Percentiles rank a stretch among this genome's conserved stretches.
These are phyloP conservation scores for Phylloporus rhodoxanthus DNA, from an alignment of 768 basidiomycete genomes.

Conservation along the genomic window DNA sequence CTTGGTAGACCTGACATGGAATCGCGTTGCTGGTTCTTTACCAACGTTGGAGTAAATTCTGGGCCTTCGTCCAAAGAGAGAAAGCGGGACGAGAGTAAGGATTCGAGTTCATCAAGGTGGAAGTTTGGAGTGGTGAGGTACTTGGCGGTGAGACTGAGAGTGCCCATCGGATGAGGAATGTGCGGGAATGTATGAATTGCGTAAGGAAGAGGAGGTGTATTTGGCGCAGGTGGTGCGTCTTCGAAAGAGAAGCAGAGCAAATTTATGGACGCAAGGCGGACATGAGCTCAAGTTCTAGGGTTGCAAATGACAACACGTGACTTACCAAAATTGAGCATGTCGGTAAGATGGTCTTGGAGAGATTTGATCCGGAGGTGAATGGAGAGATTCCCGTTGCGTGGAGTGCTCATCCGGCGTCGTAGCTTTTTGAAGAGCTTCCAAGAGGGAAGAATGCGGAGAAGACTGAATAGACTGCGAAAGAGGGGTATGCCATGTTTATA, in stretches of 20 bases:
- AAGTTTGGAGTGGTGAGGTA: slow-evolving; percentile 68
- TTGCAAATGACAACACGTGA: slow-evolving; percentile 19
- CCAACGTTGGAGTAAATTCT: slow-evolving; percentile 67
- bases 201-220: slow-evolving; percentile 39
- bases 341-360: slow-evolving; percentile 26
- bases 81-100: slow-evolving; percentile 67
- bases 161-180: slow-evolving; percentile 64
- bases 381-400: slow-evolving; percentile 39
- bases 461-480: slow-evolving; percentile 65
- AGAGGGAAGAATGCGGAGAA: slow-evolving; percentile 67
- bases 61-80: slow-evolving; percentile 60
- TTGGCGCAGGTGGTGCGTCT: slow-evolving; percentile 39
- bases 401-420: slow-evolving; percentile 35
- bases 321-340: slow-evolving; percentile 37
- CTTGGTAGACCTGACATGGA: slow-evolving; percentile 40
- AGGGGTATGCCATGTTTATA: slow-evolving; percentile 84
- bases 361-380: slow-evolving; percentile 45
- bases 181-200: slow-evolving; percentile 57
- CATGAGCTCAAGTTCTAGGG: slow-evolving; percentile 31
- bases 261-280: slow-evolving; percentile 18
- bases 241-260: slow-evolving; percentile 1
- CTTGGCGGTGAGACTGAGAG: slow-evolving; percentile 53
- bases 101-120: slow-evolving; percentile 71
- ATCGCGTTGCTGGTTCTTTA: slow-evolving; percentile 57
- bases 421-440: slow-evolving; percentile 69